phyloP scores from a whole-genome alignment of 257 asterid species.

The Capsicum chinense region DNA sequence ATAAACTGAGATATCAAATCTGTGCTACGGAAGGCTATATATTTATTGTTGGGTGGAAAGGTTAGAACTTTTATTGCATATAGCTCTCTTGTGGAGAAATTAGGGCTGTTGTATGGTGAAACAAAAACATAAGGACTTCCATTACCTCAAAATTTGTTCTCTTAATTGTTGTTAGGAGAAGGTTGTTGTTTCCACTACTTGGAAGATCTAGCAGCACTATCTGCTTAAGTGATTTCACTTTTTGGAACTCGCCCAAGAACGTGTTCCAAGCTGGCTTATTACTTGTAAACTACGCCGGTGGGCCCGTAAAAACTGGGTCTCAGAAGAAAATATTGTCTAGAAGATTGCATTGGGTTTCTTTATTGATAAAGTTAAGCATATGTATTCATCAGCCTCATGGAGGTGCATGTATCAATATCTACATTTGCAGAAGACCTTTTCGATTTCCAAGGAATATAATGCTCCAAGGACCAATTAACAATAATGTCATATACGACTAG shows the following conservation, averaged over 20 bases:
- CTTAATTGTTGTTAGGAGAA: background rate
- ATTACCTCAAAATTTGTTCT: background rate
- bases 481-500: background rate
- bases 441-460: background rate
- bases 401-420: background rate
- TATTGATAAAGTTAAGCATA: background rate
- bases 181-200: constrained; percentile 12
- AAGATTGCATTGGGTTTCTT: background rate
- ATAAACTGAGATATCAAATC: background rate
- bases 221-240: background rate
- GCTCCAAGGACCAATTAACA: background rate
- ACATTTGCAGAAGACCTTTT: background rate
- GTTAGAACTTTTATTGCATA: background rate
- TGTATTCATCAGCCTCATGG: background rate
- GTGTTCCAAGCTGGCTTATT: background rate
- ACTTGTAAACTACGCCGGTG: background rate
- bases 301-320: background rate
- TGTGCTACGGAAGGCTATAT: background rate
- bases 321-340: constrained; percentile 14
- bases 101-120: background rate
- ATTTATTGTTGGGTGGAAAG: background rate
- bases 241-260: constrained; percentile 6
- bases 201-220: background rate
- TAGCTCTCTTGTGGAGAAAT: background rate
- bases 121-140: background rate